A percentile compares a stretch with the other conserved stretches of the same genome.
These are phyloP conservation scores for Xylariaceae sp. DNA, from an alignment of 2,329 filamentous ascomycete species.

Conservation along the genomic window DNA sequence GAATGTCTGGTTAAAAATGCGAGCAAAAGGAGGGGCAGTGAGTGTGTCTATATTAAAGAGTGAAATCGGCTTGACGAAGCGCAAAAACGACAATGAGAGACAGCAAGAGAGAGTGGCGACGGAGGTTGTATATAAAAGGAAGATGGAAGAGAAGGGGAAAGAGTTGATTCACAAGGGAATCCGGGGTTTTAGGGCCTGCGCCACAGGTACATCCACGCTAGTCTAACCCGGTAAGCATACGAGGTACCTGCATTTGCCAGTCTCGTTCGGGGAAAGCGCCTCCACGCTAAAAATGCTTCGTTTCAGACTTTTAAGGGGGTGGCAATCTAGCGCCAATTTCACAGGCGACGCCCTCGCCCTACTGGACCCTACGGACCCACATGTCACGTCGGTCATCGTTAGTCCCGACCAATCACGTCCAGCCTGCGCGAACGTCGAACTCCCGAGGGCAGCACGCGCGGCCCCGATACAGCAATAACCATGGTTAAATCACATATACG, in stretches of 20 bases:
- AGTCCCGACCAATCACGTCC: too few relatives aligned
- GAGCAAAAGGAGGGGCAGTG: conserved; percentile 7
- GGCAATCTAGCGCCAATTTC: neutral
- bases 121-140: conserved; percentile 1
- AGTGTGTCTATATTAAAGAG: conserved; percentile 2
- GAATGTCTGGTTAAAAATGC: neutral
- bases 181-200: neutral
- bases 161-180: neutral
- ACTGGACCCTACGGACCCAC: neutral
- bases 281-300: neutral
- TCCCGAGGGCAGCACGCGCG: neutral
- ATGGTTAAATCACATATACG: neutral
- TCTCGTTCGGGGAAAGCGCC: neutral
- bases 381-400: neutral
- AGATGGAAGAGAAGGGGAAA: neutral
- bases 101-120: neutral
- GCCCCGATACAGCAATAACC: neutral
- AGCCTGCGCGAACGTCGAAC: neutral
- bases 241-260: neutral
- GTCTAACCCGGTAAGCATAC: too few relatives aligned
- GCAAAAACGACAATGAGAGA: conserved; percentile 11
- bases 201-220: neutral
- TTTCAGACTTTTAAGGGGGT: conserved; percentile 8
- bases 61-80: conserved; percentile 11
- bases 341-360: neutral